Conservation (phyloP, 768 basidiomycete genomes). For the Sporobolomyces pararoseus region DNA sequence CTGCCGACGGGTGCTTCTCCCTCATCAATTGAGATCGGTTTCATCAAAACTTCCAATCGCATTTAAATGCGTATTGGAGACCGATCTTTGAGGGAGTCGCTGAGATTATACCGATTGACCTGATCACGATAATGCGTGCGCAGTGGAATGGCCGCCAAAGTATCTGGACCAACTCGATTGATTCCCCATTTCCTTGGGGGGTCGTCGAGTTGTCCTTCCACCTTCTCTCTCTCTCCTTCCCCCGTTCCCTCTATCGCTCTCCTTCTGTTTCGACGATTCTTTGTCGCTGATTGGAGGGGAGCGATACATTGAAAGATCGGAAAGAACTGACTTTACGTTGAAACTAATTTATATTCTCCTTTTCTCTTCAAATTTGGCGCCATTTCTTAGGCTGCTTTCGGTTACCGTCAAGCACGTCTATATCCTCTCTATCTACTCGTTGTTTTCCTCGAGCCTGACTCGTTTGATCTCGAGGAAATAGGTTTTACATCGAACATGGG, state of each 20-base stretch:
- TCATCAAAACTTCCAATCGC: constrained; percentile 23
- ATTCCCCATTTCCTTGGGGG: not conserved
- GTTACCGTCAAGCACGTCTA: constrained; percentile 41
- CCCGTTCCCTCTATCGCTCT: not conserved
- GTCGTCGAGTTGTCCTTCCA: not conserved
- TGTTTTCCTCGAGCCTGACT: too few species aligned
- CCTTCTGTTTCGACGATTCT: too few species aligned
- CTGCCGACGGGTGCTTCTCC: constrained; percentile 24
- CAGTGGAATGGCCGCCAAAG: constrained; percentile 63
- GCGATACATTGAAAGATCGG: not conserved
- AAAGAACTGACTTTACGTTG: not conserved
- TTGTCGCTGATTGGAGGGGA: not conserved
- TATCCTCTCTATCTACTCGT: constrained; percentile 5
- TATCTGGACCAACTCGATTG: not conserved
- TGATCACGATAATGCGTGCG: constrained; percentile 95
- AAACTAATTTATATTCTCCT: not conserved
- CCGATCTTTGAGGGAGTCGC: constrained; percentile 22
- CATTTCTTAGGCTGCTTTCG: constrained; percentile 40
- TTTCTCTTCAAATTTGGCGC: not conserved
- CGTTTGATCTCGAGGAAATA: too few species aligned
- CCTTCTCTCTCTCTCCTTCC: not conserved
- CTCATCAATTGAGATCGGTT: too few species aligned
- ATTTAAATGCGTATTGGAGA: constrained; percentile 1
- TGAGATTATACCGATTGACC: constrained; percentile 99
- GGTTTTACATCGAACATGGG: constrained; percentile 84